Conservation (phyloP, 2,329 filamentous ascomycete genomes). For the Penicillium sp. region DNA sequence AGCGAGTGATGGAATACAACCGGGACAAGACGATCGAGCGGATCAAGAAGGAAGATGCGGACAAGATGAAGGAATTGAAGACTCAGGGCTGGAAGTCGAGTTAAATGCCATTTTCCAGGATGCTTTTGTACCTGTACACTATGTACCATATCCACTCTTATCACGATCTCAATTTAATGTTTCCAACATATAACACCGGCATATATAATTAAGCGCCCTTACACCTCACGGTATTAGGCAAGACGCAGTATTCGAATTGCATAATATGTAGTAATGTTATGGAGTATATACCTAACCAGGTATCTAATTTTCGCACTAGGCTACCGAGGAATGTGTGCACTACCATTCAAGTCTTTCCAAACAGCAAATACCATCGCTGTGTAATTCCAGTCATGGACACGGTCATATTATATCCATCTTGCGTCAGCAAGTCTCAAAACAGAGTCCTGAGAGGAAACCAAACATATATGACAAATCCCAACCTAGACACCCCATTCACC, state of each 20-base stretch:
- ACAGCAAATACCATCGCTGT: background rate
- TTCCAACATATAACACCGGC: background rate
- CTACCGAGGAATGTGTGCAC: too few species aligned
- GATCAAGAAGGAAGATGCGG: slow-evolving; percentile 72
- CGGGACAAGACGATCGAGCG: slow-evolving; percentile 76
- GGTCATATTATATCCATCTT: slow-evolving; percentile 18
- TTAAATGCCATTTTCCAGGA: slow-evolving; percentile 7
- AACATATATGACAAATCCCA: slow-evolving; percentile 14
- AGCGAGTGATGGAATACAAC: slow-evolving; percentile 87
- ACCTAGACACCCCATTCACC: slow-evolving; percentile 12
- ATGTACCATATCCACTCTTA: slow-evolving; percentile 31
- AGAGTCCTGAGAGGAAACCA: slow-evolving; percentile 2
- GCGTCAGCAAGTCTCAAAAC: slow-evolving; percentile 6
- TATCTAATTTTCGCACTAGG: too few species aligned
- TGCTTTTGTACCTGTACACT: slow-evolving; percentile 21
- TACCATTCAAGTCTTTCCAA: background rate
- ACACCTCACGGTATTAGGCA: too few species aligned
- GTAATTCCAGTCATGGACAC: background rate
- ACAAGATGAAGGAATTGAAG: slow-evolving; percentile 54
- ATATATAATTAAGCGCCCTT: too few species aligned
- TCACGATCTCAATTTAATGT: slow-evolving; percentile 9
- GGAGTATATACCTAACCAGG: too few species aligned
- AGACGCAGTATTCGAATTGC: too few species aligned
- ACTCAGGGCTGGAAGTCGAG: slow-evolving; percentile 42
- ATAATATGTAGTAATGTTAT: too few species aligned